These are phyloP conservation scores for Amborella trichopoda DNA, from an alignment of 164 flowering plant species.

Conservation along the genomic window DNA sequence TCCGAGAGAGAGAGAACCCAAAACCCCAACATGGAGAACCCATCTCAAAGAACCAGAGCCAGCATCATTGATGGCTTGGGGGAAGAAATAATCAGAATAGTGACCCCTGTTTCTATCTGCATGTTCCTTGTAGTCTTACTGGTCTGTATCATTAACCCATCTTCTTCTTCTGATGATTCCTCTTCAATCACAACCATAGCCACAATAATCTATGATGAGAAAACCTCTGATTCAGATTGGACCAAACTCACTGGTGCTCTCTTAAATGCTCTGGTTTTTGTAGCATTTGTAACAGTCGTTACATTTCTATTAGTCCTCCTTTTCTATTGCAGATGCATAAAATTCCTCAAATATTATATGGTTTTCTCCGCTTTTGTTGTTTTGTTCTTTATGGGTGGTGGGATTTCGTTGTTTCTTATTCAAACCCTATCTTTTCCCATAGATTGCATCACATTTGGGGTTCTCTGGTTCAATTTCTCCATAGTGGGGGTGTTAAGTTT, in stretches of 20 bases:
- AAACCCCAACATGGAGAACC: not conserved
- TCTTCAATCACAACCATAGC: conserved; percentile 39
- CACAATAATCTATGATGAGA: conserved; percentile 58
- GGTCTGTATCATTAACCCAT: conserved; percentile 41
- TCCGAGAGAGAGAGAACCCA: not conserved
- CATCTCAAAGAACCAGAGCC: conserved; percentile 19
- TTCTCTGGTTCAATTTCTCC: conserved; percentile 65
- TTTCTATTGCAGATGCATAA: conserved; percentile 70
- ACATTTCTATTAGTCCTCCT: conserved; percentile 80
- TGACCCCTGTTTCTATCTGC: conserved; percentile 82
- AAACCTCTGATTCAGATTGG: conserved; percentile 63
- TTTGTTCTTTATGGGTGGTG: conserved; percentile 84
- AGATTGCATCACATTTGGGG: conserved; percentile 52
- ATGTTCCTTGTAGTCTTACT: conserved; percentile 81
- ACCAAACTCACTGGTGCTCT: conserved; percentile 83
- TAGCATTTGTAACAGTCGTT: conserved; percentile 52
- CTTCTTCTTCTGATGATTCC: conserved; percentile 21
- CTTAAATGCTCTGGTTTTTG: conserved; percentile 74
- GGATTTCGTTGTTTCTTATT: conserved; percentile 46
- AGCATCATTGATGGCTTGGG: conserved; percentile 60
- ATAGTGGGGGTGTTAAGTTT: conserved; percentile 79
- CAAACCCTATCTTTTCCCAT: conserved; percentile 35
- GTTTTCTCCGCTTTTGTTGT: conserved; percentile 78
- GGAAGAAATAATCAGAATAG: conserved; percentile 76
- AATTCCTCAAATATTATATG: conserved; percentile 73